phyloP scores from a whole-genome alignment of 1,284 basidiomycete species.

The Leccinum pallidistipes region DNA sequence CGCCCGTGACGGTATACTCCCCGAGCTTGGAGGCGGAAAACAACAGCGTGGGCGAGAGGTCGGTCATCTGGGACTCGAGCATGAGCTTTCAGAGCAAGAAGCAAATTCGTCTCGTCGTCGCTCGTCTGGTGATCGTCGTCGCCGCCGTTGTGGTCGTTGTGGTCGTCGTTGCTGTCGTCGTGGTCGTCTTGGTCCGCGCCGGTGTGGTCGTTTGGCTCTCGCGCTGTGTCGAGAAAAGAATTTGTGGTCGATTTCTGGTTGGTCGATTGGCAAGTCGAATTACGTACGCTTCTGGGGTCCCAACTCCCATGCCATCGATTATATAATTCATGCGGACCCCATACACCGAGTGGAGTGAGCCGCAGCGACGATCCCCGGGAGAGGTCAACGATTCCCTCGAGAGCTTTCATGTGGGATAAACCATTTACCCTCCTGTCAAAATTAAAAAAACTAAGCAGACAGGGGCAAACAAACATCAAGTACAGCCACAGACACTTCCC shows the following conservation, averaged over 20 bases:
- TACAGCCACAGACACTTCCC: background rate
- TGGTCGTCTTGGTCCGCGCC: slow-evolving; percentile 1
- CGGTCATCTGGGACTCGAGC: slow-evolving; percentile 23
- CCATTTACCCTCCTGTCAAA: background rate
- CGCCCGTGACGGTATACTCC: slow-evolving; percentile 72
- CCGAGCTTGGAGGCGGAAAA: slow-evolving; percentile 68
- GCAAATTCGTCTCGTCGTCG: background rate
- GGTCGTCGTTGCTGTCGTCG: slow-evolving; percentile 3
- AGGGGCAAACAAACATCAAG: background rate
- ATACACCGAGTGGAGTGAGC: background rate
- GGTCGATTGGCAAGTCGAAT: slow-evolving; percentile 19
- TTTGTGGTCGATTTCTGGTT: slow-evolving; percentile 12
- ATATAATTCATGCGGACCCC: slow-evolving; percentile 20
- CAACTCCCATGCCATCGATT: slow-evolving; percentile 12
- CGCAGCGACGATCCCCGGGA: background rate
- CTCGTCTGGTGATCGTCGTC: slow-evolving; percentile 7
- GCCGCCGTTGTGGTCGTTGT: background rate
- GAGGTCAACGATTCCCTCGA: no score
- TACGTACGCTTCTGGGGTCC: slow-evolving; percentile 27
- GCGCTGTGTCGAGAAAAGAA: slow-evolving; percentile 21
- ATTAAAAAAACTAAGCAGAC: background rate
- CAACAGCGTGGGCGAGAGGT: slow-evolving; percentile 21
- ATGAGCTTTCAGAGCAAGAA: background rate
- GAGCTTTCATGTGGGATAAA: background rate
- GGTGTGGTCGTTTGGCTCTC: background rate